These are phyloP conservation scores for Ophioceras dolichostomum DNA, from an alignment of 2,329 filamentous ascomycete species.

Conservation along the genomic window DNA sequence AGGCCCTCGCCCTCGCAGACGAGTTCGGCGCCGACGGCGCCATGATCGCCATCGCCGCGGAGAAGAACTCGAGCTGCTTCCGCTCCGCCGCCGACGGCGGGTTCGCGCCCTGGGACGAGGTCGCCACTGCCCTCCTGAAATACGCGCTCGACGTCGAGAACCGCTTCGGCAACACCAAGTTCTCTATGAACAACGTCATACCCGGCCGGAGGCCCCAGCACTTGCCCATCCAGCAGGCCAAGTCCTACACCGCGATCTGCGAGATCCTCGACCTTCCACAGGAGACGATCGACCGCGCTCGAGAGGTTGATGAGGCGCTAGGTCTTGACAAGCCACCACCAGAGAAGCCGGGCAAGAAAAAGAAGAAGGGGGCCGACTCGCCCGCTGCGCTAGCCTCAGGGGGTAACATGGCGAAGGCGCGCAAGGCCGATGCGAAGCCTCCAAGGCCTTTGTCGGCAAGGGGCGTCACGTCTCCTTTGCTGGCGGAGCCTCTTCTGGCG, in stretches of 20 bases:
- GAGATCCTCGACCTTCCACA: constrained; percentile 47
- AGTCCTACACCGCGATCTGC: constrained; percentile 61
- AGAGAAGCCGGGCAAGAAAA: constrained; percentile 16
- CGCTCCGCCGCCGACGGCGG: constrained; percentile 57
- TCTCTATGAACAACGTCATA: constrained; percentile 71
- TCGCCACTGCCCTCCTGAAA: constrained; percentile 64
- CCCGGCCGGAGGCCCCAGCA: constrained; percentile 63
- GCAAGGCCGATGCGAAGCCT: constrained; percentile 11
- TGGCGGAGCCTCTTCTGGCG: too few species aligned
- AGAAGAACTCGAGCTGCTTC: constrained; percentile 87
- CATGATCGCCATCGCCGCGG: constrained; percentile 93
- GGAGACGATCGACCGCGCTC: constrained; percentile 50
- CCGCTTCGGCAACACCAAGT: constrained; percentile 87
- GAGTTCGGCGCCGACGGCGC: constrained; percentile 85
- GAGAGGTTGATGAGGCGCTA: constrained; percentile 50
- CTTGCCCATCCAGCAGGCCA: constrained; percentile 47
- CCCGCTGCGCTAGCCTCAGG: constrained; percentile 29
- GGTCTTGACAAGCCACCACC: constrained; percentile 42
- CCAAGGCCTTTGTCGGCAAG: constrained; percentile 16
- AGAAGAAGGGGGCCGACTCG: constrained; percentile 16
- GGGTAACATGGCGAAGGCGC: constrained; percentile 30
- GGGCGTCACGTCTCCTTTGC: constrained; percentile 13
- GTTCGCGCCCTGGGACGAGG: constrained; percentile 59
- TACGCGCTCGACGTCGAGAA: constrained; percentile 70
- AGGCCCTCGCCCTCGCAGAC: constrained; percentile 57